A percentile compares a stretch with the other conserved stretches of the same genome.
Evolutionary conservation across 495 filamentous ascomycete species (phyloP).

Genomic region (Copromyces sp.): DNA sequence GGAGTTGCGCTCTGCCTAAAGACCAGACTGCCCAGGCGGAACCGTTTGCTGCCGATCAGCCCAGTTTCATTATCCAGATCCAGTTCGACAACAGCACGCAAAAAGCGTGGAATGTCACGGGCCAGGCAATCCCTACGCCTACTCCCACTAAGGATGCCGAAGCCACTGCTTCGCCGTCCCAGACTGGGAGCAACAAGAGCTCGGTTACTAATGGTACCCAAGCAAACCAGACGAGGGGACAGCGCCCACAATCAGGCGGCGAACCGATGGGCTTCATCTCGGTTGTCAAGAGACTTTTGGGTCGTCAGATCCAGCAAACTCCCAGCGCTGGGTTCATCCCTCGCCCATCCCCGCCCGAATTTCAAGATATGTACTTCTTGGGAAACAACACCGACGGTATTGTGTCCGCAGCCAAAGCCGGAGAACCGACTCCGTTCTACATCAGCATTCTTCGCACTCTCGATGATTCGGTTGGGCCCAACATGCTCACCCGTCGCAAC

Average conservation of each 20-base stretch:
- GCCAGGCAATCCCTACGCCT: conserved; percentile 20
- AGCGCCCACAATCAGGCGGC: background rate
- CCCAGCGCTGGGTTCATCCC: background rate
- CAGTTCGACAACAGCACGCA: conserved; percentile 63
- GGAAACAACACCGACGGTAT: conserved; percentile 74
- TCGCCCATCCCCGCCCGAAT: conserved; percentile 41
- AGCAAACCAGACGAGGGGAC: background rate
- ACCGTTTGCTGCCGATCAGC: conserved; percentile 53
- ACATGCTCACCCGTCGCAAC: conserved; percentile 28
- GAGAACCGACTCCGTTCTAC: conserved; percentile 62
- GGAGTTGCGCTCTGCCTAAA: conserved; percentile 76
- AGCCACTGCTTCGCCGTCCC: conserved; percentile 14
- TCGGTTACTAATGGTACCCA: conserved; percentile 6
- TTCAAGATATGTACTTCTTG: conserved; percentile 63
- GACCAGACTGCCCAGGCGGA: conserved; percentile 52
- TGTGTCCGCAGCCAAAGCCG: conserved; percentile 45
- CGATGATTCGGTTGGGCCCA: conserved; percentile 23
- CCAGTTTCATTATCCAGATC: conserved; percentile 72
- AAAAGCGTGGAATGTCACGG: conserved; percentile 30
- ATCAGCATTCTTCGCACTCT: conserved; percentile 39
- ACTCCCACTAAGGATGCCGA: conserved; percentile 1
- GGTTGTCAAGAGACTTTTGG: background rate
- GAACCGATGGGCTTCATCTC: background rate
- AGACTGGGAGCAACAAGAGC: conserved; percentile 15
- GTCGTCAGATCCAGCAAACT: background rate